Percentiles rank a stretch among this genome's conserved stretches.
Conservation (phyloP, 2,329 filamentous ascomycete genomes). For the Botrytis medusae region DNA sequence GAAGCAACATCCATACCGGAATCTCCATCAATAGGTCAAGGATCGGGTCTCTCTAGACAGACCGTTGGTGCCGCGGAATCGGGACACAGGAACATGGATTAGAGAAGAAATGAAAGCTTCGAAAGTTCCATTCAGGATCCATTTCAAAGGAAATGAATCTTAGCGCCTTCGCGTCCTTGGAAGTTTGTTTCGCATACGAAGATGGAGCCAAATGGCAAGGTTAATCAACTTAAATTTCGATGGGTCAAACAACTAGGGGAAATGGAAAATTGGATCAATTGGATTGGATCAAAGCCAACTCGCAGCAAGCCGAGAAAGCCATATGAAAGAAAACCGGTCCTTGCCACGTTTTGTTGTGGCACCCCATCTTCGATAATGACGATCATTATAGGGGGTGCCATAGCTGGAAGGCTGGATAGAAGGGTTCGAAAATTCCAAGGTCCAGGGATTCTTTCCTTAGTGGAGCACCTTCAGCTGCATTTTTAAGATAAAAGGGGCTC, state of each 20-base stretch:
- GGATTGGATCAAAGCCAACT: not conserved
- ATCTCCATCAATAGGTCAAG: slow-evolving; percentile 6
- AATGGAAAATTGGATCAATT: not conserved
- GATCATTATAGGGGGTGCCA: slow-evolving; percentile 18
- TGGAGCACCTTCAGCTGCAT: slow-evolving; percentile 11
- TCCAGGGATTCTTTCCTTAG: not conserved
- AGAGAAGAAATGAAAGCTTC: slow-evolving; percentile 24
- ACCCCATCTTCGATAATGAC: slow-evolving; percentile 18
- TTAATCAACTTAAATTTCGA: not conserved
- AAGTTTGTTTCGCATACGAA: slow-evolving; percentile 9
- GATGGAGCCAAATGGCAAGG: slow-evolving; percentile 3
- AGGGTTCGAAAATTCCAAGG: not conserved
- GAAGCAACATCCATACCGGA: not conserved
- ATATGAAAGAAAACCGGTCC: slow-evolving; percentile 16
- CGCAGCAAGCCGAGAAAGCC: not conserved
- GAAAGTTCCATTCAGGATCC: slow-evolving; percentile 13
- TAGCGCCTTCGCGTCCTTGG: not conserved
- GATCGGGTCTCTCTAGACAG: slow-evolving; percentile 15
- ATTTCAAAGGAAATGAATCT: slow-evolving; percentile 20
- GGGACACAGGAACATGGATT: slow-evolving; percentile 21
- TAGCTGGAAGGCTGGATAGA: slow-evolving; percentile 15
- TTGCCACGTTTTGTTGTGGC: slow-evolving; percentile 20
- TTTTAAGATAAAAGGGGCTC: slow-evolving; percentile 15
- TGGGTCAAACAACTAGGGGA: not conserved
- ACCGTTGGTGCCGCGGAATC: slow-evolving; percentile 21